Percentiles rank a stretch among this genome's conserved stretches.
Conservation (phyloP, 345 rosid genomes). For the Hirschfeldia incana region DNA sequence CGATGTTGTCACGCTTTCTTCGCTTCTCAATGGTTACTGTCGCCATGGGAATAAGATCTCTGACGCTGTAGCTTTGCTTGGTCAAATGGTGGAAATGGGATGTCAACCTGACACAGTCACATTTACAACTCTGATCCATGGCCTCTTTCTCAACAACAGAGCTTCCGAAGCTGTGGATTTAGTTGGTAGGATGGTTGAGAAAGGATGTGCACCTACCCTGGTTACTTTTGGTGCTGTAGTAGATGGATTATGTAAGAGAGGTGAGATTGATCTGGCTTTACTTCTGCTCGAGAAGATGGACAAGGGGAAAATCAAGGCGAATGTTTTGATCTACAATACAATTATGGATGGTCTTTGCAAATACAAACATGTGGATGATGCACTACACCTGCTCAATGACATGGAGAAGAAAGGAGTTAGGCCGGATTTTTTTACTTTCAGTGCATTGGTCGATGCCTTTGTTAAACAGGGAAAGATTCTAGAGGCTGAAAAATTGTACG, state of each 20-base stretch:
- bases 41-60: too few species aligned
- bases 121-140: background rate
- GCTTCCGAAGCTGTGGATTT: background rate
- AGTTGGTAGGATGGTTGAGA: background rate
- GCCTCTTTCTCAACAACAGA: background rate
- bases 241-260: background rate
- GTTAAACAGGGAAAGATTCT: background rate
- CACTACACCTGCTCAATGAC: background rate
- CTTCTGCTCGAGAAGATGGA: too few species aligned
- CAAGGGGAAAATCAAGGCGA: too few species aligned
- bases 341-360: too few species aligned
- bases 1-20: too few species aligned
- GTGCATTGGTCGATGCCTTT: background rate
- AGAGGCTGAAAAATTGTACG: background rate
- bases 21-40: too few species aligned
- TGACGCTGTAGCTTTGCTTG: too few species aligned
- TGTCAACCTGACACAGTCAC: background rate
- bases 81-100: too few species aligned
- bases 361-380: too few species aligned
- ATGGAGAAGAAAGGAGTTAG: background rate
- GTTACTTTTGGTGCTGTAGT: background rate
- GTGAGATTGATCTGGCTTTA: too few species aligned
- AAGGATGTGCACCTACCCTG: background rate
- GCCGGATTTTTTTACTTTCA: background rate
- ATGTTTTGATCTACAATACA: too few species aligned